Evolutionary conservation across 2,329 filamentous ascomycete genomes (phyloP).

Genomic region (Pestalotiopsis sp.): DNA sequence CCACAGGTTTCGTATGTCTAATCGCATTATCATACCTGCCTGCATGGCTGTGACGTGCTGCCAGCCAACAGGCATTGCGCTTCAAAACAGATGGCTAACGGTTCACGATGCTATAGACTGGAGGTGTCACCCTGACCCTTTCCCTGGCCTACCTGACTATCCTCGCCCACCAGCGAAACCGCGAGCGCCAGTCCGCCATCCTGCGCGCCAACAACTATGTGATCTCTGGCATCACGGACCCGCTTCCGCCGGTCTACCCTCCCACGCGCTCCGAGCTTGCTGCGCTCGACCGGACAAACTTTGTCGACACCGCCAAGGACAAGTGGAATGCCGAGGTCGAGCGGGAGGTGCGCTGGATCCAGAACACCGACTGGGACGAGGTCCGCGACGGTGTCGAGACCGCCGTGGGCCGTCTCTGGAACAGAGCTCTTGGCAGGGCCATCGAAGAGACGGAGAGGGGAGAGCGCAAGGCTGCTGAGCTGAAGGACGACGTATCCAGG

Average conservation of each 20-base stretch:
- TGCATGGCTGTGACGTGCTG: neutral
- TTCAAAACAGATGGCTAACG: conserved; percentile 12
- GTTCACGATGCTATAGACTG: conserved; percentile 53
- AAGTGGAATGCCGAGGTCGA: conserved; percentile 78
- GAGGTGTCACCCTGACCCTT: conserved; percentile 76
- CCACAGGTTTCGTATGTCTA: conserved; percentile 70
- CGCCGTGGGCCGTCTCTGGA: conserved; percentile 48
- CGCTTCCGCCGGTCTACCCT: conserved; percentile 46
- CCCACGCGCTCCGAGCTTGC: conserved; percentile 55
- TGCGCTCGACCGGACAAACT: conserved; percentile 53
- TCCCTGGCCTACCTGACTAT: conserved; percentile 73
- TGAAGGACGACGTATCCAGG: neutral
- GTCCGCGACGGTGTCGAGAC: conserved; percentile 63
- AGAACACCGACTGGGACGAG: conserved; percentile 67
- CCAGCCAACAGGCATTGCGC: neutral
- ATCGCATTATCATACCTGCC: neutral
- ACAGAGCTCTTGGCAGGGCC: conserved; percentile 37
- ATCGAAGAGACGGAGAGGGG: conserved; percentile 33
- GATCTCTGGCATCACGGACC: conserved; percentile 55
- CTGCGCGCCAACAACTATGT: conserved; percentile 61
- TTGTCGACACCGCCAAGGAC: conserved; percentile 73
- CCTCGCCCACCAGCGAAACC: conserved; percentile 70
- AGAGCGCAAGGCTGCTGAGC: conserved; percentile 30
- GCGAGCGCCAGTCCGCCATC: conserved; percentile 58
- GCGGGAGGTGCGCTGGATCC: conserved; percentile 65